phyloP scores from a whole-genome alignment of 2,329 filamentous ascomycete genomes.

The Amphichorda felina region DNA sequence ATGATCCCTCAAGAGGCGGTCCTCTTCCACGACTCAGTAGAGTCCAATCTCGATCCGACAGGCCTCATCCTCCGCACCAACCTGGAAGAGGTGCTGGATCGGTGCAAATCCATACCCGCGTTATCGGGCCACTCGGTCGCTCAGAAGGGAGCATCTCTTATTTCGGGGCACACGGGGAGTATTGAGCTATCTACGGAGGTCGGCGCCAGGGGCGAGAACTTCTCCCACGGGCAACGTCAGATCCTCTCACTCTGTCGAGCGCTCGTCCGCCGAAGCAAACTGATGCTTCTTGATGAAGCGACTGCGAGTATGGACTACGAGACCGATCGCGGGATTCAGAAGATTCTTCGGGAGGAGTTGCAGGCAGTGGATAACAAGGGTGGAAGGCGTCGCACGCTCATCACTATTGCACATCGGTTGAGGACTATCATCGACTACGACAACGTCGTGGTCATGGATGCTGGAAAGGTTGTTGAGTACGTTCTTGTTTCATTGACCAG shows the following conservation, averaged over 20 bases:
- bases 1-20: constrained; percentile 49
- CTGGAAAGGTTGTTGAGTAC: constrained; percentile 40
- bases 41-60: constrained; percentile 53
- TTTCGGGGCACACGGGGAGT: neutral
- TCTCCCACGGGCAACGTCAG: constrained; percentile 44
- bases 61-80: constrained; percentile 38
- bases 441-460: constrained; percentile 42
- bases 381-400: constrained; percentile 24
- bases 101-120: constrained; percentile 30
- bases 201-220: constrained; percentile 40
- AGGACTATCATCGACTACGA: constrained; percentile 50
- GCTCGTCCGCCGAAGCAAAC: constrained; percentile 39
- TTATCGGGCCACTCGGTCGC: neutral
- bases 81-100: constrained; percentile 46
- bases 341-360: constrained; percentile 32
- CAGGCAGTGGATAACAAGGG: constrained; percentile 8
- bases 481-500: constrained; percentile 6
- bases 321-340: constrained; percentile 43
- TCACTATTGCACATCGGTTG: constrained; percentile 46
- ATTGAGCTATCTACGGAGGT: constrained; percentile 32
- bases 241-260: constrained; percentile 46
- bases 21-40: constrained; percentile 40
- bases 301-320: constrained; percentile 49
- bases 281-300: constrained; percentile 46
- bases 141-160: no score